Evolutionary conservation across 495 filamentous ascomycete genomes (phyloP).

Genomic region (Penicillium angulare): DNA sequence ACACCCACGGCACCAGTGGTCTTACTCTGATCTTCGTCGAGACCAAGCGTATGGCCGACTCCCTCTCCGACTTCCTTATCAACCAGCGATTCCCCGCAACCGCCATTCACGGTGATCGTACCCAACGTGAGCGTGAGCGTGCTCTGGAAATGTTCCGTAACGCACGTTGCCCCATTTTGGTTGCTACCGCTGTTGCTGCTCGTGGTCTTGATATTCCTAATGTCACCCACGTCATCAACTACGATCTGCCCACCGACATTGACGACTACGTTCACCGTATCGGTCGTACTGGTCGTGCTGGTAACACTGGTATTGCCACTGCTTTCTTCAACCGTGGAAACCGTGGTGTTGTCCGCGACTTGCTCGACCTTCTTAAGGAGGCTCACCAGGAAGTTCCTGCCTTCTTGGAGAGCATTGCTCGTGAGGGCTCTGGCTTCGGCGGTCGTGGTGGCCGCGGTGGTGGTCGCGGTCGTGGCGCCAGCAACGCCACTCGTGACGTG

Average conservation of each 20-base stretch:
- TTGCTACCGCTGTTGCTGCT: constrained; percentile 95
- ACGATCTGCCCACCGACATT: constrained; percentile 97
- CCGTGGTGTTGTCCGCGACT: constrained; percentile 91
- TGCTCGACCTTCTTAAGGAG: constrained; percentile 95
- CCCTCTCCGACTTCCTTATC: constrained; percentile 94
- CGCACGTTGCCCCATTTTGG: constrained; percentile 89
- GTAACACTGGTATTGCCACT: constrained; percentile 97
- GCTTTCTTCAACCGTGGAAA: constrained; percentile 99
- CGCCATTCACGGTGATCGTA: constrained; percentile 96
- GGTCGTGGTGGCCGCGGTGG: constrained; percentile 71
- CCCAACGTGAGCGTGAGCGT: constrained; percentile 97
- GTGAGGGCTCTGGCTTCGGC: constrained; percentile 80
- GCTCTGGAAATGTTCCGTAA: constrained; percentile 97
- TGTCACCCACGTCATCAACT: constrained; percentile 98
- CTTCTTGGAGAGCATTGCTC: constrained; percentile 95
- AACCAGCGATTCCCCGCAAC: constrained; percentile 99
- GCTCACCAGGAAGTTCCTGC: constrained; percentile 93
- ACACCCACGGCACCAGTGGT: constrained; percentile 81
- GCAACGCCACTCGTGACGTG: constrained; percentile 79
- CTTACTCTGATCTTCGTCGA: constrained; percentile 98
- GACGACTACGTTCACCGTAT: constrained; percentile 99
- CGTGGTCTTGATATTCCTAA: constrained; percentile 97
- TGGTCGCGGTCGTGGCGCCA: constrained; percentile 59
- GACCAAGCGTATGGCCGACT: constrained; percentile 99
- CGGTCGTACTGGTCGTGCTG: constrained; percentile 98